These are phyloP conservation scores for Zygosaccharomyces sapae DNA, from an alignment of 1,139 yeast genomes.

Conservation along the genomic window DNA sequence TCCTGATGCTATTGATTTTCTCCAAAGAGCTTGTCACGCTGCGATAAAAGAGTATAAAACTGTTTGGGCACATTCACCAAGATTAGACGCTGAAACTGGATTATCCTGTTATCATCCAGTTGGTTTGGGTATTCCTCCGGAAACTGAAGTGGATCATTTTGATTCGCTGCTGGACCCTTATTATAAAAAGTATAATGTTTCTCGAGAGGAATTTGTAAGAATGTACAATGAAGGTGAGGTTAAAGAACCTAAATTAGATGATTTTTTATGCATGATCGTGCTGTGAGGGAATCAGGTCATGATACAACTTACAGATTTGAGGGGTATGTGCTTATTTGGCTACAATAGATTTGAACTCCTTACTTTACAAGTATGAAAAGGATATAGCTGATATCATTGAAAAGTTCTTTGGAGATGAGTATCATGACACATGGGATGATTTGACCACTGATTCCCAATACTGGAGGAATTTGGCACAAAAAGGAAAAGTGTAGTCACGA, in stretches of 20 bases:
- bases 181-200: conserved; percentile 56
- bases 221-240: conserved; percentile 66
- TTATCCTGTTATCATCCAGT: conserved; percentile 87
- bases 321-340: conserved; percentile 83
- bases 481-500: conserved; percentile 56
- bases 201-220: conserved; percentile 65
- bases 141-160: conserved; percentile 90
- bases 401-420: conserved; percentile 50
- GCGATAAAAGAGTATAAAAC: conserved; percentile 83
- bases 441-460: conserved; percentile 47
- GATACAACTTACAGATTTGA: conserved; percentile 90
- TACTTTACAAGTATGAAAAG: conserved; percentile 82
- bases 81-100: conserved; percentile 73
- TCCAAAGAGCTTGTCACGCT: conserved; percentile 62
- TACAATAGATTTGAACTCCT: conserved; percentile 82
- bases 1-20: conserved; percentile 53
- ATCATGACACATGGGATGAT: conserved; percentile 39
- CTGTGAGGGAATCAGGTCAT: conserved; percentile 97
- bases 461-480: conserved; percentile 59
- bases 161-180: conserved; percentile 66
- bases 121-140: conserved; percentile 92
- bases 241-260: conserved; percentile 75
- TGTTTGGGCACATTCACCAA: conserved; percentile 75
- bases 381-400: conserved; percentile 72
- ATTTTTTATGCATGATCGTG: conserved; percentile 90